Evolutionary conservation across 164 flowering plant genomes (phyloP), one percentile per base, ranked within the genome.

Genomic region (Nelumbo lutea): DNA sequence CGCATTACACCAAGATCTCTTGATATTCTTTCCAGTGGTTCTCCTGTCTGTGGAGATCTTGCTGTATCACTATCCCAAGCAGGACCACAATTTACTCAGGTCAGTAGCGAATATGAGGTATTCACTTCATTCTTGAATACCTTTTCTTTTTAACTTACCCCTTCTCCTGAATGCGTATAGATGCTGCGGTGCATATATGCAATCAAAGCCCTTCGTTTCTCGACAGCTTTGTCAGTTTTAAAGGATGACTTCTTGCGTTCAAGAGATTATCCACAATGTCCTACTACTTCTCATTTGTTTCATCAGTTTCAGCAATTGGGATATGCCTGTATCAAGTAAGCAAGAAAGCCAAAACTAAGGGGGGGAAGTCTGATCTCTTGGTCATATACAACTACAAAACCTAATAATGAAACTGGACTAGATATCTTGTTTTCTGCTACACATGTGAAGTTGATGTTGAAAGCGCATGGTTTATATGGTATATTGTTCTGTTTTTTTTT

Each of bases 11-110:
- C 99, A 69, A 86, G 98, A 83, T 96, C 99, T 68, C 97, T 96
- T 70, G 97, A 96, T 70, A 88, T 96, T 79, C 97, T 96, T 69
- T 87, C 98, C 51, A 82, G 81, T 79, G 97, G 98, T 72, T 79
- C 99, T 76, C 97, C 99, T 59, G 89, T 93, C 69, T 96, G 98
- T 83, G 99, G 99, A 71, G 97, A 93, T 81, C 97, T 96, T 77
- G 97, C 99, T 65, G 96, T 96, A 62, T 83, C 99, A 78, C 75
- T 96, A 71, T 91, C 99, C 48, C 99, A 96, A 82, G 85, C 98
- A 42, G 94, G 99, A 62, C 96, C 98, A 58, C 99, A 96, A 81
- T 96, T 96, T 76, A 91, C 98, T 47, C 99, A 95, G 90, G 99
- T 92, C 70, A 70, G 74, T 15, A 38, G 52, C 57, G 2, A 41